Conservation (phyloP, 768 basidiomycete species). For the Mycena rosella region DNA sequence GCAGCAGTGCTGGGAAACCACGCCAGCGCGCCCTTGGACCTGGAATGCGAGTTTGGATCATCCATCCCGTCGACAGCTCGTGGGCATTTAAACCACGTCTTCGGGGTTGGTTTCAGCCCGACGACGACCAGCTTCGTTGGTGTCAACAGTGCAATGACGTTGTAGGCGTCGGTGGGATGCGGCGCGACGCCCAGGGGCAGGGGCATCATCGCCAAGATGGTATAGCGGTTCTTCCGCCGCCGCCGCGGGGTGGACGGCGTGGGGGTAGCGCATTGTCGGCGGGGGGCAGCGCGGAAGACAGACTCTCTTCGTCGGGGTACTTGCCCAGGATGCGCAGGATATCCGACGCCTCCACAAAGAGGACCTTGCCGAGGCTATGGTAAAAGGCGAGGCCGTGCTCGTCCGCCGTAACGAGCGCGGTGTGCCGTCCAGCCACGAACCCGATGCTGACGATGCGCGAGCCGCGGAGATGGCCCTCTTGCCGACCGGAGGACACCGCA, state of each 20-base stretch:
- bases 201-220: slow-evolving; percentile 83
- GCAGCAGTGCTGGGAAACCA: slow-evolving; percentile 79
- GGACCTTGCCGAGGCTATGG: slow-evolving; percentile 92
- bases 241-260: slow-evolving; percentile 48
- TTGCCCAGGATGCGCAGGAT: slow-evolving; percentile 94
- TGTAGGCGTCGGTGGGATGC: slow-evolving; percentile 84
- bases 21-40: slow-evolving; percentile 74
- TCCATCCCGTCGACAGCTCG: slow-evolving; percentile 64
- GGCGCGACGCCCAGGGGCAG: slow-evolving; percentile 82
- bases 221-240: slow-evolving; percentile 67
- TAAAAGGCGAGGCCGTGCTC: slow-evolving; percentile 94
- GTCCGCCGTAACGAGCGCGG: slow-evolving; percentile 92
- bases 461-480: slow-evolving; percentile 88
- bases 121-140: slow-evolving; percentile 93
- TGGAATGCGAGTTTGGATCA: slow-evolving; percentile 56
- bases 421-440: slow-evolving; percentile 93
- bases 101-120: slow-evolving; percentile 90
- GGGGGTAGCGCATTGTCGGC: slow-evolving; percentile 37
- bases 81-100: slow-evolving; percentile 89
- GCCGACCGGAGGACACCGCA: slow-evolving; percentile 79
- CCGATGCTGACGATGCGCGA: slow-evolving; percentile 85
- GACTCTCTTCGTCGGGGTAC: slow-evolving; percentile 71
- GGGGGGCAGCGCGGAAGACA: slow-evolving; percentile 28
- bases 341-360: slow-evolving; percentile 96
- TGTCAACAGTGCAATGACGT: slow-evolving; percentile 88